Evolutionary conservation across 805 yeast species (phyloP), one percentile per base, ranked within the genome.

Genomic region (Myxozyma lipomycoides): DNA sequence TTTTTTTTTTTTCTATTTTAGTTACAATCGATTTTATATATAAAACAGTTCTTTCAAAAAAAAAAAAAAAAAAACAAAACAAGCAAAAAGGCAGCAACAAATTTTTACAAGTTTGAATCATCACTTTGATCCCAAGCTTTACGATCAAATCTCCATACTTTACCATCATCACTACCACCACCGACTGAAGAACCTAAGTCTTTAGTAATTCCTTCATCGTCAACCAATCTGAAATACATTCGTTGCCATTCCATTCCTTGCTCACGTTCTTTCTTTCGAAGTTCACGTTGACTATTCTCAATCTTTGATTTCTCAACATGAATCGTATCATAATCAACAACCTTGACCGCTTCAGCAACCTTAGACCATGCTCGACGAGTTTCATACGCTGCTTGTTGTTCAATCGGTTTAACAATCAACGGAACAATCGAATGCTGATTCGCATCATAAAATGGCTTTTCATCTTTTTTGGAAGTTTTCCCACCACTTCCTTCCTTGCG

Each of bases 321-420:
- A 60, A 91, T 89, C 57, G 76, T 69, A 61, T 85, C 86, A 70
- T 78, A 87, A 67, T 89, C 84, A 40, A 91, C 86, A 21, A 71
- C 68, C 51, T 76, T 79, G 62, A 89, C 84, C 15, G 98, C 98
- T 7, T 76, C 86, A 0, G 97, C 95, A 23, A 93, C 98, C 58
- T 82, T 78, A 45, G 66, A 62, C 98, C 98, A 91, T 12, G 97
- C 97, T 61, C 74, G 79, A 71, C 96, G 83, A 51, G 87, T 76
- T 71, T 91, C 98, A 61, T 90, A 74, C 32, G 72, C 78, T 67
- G 84, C 77, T 72, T 93, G 98, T 58, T 85, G 74, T 60, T 80
- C 88, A 46, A 86, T 73, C 44, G 95, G 95, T 68, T 87, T 89
- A 42, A 91, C 96, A 17, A 59, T 59, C 48, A 90, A 72, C 40